Base-by-base conservation (phyloP, 2,329 filamentous ascomycete species). In the Curvularia lunata region DNA sequence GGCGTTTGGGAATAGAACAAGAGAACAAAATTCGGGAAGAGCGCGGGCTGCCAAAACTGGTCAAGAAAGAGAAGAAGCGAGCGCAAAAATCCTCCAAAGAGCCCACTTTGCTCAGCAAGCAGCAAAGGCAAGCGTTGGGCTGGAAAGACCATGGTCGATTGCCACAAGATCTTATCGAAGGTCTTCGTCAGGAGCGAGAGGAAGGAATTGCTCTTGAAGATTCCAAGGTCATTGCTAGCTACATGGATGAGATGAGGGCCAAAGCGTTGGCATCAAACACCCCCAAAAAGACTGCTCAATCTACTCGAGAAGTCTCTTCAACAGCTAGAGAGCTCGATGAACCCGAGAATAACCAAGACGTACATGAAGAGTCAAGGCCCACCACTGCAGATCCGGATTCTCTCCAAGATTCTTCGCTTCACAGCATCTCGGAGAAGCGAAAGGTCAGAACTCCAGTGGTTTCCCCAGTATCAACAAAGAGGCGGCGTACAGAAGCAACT, bases 11-110 rank as follows among this genome's bases (percentile, higher is more conserved):
- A 4, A 61, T 68, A 46, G 61, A 52, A 37, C 54, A 66, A 5
- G 61, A 72, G 42, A 65, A 72, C 19, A 54, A 66, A 16, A 66
- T 72, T 38, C 66, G 71, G 34, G 56, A 58, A 52, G 59, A 71
- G 46, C 68, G 67, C 42, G 67, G 67, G 7, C 46, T 70, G 9
- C 56, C 62, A n/a, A 61, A 59, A 48, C 48, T 48, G 16, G 50
- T 42, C 0, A 48, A 59, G 21, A 68, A 65, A 30, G 37, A 28
- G n/a, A 69, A 63, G 38, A 72, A 65, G 48, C 52, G 53, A 43
- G 51, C 48, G n/a, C 59, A 55, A 13, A 57, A 54, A 19, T n/a
- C 54, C 16, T 43, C 52, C n/a, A 66, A 58, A 3, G 65, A 67
- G 23, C 59, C 63, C 18, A 54, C 68, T 19, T 47, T 71, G 2